A percentile compares a stretch with the other conserved stretches of the same genome.
phyloP scores from a whole-genome alignment of 2,329 filamentous ascomycete genomes.

The Colletotrichum gloeosporioides region DNA sequence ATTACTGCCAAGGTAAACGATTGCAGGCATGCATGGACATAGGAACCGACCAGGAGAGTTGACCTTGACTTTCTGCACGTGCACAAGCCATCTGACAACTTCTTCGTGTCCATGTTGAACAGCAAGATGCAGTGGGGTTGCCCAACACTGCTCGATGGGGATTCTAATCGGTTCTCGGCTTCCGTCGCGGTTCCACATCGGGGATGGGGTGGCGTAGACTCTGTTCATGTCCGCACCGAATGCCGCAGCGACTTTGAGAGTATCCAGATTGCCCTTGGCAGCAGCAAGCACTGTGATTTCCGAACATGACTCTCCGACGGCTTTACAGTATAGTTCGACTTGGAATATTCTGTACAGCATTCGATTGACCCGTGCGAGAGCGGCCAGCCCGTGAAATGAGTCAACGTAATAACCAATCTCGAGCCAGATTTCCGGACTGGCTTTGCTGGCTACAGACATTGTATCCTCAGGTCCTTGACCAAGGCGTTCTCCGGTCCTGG shows the following conservation, averaged over 20 bases:
- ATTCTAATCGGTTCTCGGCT: background rate
- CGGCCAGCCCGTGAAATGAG: background rate
- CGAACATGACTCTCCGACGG: background rate
- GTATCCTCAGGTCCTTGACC: background rate
- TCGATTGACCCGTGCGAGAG: background rate
- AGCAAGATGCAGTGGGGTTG: background rate
- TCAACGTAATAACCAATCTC: background rate
- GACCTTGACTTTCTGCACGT: background rate
- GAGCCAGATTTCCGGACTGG: background rate
- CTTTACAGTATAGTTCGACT: background rate
- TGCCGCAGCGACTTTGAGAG: background rate
- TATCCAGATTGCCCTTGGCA: background rate
- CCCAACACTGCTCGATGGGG: background rate
- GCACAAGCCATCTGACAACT: background rate
- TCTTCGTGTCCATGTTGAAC: background rate
- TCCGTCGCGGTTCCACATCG: rapidly evolving
- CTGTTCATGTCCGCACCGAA: background rate
- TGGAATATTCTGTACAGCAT: background rate
- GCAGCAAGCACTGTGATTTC: background rate
- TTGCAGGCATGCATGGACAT: background rate
- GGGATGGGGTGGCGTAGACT: rapidly evolving
- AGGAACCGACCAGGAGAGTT: background rate
- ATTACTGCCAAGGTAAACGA: rapidly evolving
- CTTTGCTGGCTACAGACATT: background rate
- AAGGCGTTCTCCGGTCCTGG: background rate